A percentile compares a stretch with the other conserved stretches of the same genome.
Conservation (phyloP, 2,329 filamentous ascomycete genomes). For the Colletotrichum cereale region DNA sequence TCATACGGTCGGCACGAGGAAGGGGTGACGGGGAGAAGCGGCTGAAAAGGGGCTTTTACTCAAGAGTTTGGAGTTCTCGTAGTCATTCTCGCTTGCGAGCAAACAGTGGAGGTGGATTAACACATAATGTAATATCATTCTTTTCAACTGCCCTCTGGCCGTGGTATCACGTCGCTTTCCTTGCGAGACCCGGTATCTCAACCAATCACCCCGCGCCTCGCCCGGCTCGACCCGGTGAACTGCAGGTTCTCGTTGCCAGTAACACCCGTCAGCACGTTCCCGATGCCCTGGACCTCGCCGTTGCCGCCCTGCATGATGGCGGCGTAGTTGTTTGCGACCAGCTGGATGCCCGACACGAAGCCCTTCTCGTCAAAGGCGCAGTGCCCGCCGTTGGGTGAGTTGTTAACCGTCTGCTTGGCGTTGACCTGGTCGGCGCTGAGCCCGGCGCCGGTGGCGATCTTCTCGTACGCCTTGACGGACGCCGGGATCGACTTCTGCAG, state of each 20-base stretch:
- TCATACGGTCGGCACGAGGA: not conserved
- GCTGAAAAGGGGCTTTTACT: not conserved
- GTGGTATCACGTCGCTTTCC: slow-evolving; percentile 17
- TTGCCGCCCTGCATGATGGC: slow-evolving; percentile 66
- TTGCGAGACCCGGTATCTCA: not conserved
- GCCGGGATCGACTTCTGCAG: slow-evolving; percentile 65
- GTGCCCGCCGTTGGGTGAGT: slow-evolving; percentile 67
- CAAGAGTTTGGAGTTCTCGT: not conserved
- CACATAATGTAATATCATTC: not conserved
- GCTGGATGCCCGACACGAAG: slow-evolving; percentile 68
- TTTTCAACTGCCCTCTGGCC: not conserved
- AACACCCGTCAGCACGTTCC: slow-evolving; percentile 61
- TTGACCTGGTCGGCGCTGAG: slow-evolving; percentile 59
- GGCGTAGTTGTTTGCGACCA: slow-evolving; percentile 65
- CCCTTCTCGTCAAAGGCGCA: slow-evolving; percentile 68
- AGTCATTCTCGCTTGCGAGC: not conserved
- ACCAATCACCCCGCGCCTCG: slow-evolving; percentile 33
- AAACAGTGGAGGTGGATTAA: too few relatives aligned
- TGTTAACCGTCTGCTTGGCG: slow-evolving; percentile 68
- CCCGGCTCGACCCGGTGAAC: slow-evolving; percentile 47
- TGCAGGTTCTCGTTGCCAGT: slow-evolving; percentile 61
- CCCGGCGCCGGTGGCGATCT: slow-evolving; percentile 58
- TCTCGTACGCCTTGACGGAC: slow-evolving; percentile 64
- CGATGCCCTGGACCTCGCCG: slow-evolving; percentile 63
- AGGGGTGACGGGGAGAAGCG: not conserved